Evolutionary conservation across 2,329 filamentous ascomycete species (phyloP), one percentile per base, ranked within the genome.

Genomic region (Magnaporthales sp.): DNA sequence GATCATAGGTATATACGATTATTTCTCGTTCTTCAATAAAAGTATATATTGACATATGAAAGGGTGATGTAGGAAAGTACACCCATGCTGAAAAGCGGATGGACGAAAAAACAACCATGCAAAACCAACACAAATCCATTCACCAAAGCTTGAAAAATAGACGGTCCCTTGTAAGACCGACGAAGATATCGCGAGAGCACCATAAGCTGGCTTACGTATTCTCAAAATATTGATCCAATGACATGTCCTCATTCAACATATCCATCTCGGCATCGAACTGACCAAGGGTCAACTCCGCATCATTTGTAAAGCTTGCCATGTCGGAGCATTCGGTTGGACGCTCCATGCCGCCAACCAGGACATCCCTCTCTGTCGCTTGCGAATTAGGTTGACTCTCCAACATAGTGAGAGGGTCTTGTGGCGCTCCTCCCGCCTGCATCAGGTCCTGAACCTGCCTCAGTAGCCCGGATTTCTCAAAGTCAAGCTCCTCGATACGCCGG

Each of bases 291-390:
- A 3, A 15, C 29, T 51, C 62, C 11, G 26, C 19, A 51, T 51
- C 30, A 54, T 27, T 22, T 56, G 64, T 2, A 66, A 70, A 15
- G 72, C n/a, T 51, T 15, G 38, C 38, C 2, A 51, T 7, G n/a
- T 51, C 4, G 15, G 38, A 51, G 13, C 13, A n/a, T 11, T 58
- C 54, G 8, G 24, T 58, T 15, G n/a, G 13, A 24, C 54, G 54
- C 65, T 73, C 69, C 74, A 75, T 75, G 64, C 73, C 70, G 9
- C 69, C 69, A 22, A 75, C 69, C 13, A 75, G 73, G 66, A 68
- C 72, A 46, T 68, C 71, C 56, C 54, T 68, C 19, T 72, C 64
- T 65, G 32, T 58, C 22, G 54, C 54, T 27, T 58, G 54, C 9
- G 54, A 58, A 22, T 58, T 58, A 10, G 54, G 22, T 27, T 58